Evolutionary conservation across 345 rosid genomes (phyloP), one percentile per base, ranked within the genome.

Genomic region (Aquilaria sinensis): DNA sequence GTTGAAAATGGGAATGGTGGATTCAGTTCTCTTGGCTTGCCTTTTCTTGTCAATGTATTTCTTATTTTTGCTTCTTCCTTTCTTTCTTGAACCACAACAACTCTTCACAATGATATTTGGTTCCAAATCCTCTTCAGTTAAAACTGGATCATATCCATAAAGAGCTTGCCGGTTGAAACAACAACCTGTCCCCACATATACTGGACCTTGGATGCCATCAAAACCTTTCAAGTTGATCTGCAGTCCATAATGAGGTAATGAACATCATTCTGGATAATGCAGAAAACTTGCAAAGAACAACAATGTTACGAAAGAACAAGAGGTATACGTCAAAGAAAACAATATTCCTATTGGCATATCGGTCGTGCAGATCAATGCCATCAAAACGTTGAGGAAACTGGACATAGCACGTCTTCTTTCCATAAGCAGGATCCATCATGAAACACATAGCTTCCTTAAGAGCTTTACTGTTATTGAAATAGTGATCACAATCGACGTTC

Each of bases 401-500:
- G 12, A 95, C 92, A 72, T 95, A 95, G 86, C 99, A 95, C 37
- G 96, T 88, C 75, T 90, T 94, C 84, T 77, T 94, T 71, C 97
- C 96, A 61, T 58, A 53, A 53, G 66, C 81, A 31, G 99, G 96
- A 72, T 94, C 99, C 99, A 94, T 94, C 92, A 94, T 68, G 90
- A 94, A 94, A 71, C 99, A 94, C 99, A 94, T 94, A 66, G 99
- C 99, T 79, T 94, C 97, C 78, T 80, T 94, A 61, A 94, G 81
- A 80, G 97, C 97, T 77, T 94, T 94, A 70, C 99, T 87, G 80
- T 91, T 94, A 59, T 94, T 94, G 78, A 94, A 94, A 96, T 94
- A 94, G 85, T 94, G 99, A 85, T 94, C 99, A 85, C 99, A 94
- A 74, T 94, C 99, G 0, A 94, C 99, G 47, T 94, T 94, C 88